phyloP scores from a whole-genome alignment of 495 filamentous ascomycete genomes.

The Halenospora varia region DNA sequence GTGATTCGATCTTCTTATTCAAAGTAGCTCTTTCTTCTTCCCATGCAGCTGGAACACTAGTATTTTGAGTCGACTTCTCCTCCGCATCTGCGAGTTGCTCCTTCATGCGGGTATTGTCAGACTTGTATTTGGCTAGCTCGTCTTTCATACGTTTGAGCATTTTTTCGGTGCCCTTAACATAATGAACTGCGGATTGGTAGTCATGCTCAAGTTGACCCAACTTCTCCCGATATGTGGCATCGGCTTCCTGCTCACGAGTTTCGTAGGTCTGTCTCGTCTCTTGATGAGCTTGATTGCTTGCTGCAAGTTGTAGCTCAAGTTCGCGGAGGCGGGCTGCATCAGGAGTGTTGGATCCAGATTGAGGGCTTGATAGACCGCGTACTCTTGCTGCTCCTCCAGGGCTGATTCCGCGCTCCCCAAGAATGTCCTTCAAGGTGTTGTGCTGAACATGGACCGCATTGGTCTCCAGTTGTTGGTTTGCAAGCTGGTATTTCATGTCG shows the following conservation, averaged over 20 bases:
- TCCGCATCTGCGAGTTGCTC: conserved; percentile 66
- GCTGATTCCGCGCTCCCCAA: conserved; percentile 79
- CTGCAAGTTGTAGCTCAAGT: conserved; percentile 83
- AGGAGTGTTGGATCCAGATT: conserved; percentile 72
- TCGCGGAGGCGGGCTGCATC: conserved; percentile 80
- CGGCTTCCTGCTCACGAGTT: conserved; percentile 75
- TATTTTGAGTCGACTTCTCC: conserved; percentile 32
- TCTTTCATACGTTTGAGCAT: conserved; percentile 99
- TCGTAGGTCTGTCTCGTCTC: conserved; percentile 75
- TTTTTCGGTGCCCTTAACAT: conserved; percentile 98
- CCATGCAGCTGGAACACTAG: conserved; percentile 56
- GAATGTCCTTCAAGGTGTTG: conserved; percentile 84
- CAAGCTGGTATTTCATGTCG: conserved; percentile 73
- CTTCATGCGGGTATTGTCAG: conserved; percentile 77
- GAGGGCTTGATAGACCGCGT: conserved; percentile 49
- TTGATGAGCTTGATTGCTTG: conserved; percentile 73
- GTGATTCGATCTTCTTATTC: conserved; percentile 57
- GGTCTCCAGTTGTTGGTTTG: conserved; percentile 79
- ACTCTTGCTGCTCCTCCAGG: conserved; percentile 50
- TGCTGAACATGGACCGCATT: conserved; percentile 90
- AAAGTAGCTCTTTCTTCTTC: conserved; percentile 69
- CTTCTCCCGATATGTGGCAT: conserved; percentile 83
- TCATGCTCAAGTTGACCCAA: conserved; percentile 90
- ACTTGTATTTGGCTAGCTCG: conserved; percentile 83
- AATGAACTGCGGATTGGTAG: conserved; percentile 99